Evolutionary conservation across 169 alveolate genomes (phyloP), one percentile per base, ranked within the genome.

Genomic region (Plasmodium blacklocki): DNA sequence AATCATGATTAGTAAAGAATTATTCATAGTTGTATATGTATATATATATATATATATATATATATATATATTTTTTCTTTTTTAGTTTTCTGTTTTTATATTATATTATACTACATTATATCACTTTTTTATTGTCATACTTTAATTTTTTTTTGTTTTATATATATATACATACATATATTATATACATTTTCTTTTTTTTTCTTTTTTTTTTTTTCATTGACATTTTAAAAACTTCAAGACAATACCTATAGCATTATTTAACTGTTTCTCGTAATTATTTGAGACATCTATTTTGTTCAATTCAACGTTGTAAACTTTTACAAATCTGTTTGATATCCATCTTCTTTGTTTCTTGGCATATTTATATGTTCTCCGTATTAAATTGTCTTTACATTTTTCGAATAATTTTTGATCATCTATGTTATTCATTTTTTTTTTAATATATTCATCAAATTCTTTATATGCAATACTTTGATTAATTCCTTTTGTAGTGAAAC

Each of bases 261-360:
- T 43, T 14, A 78, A 59, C 56, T 78, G 78, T 45, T 66, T 7
- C 49, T 29, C 21, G 49, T 78, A 78, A 70, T 78, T 43, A 21
- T 12, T 39, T 59, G 89, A 64, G n/a, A 78, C 89, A 58, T 78
- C 89, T 50, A 78, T 32, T 70, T 58, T 67, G 52, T 78, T 56
- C 29, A 78, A 58, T n/a, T 75, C 72, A 47, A 78, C 29, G 26
- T 49, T 49, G 12, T 78, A 78, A 15, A 32, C 63, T 56, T 86
- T 72, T 74, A 83, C 75, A 59, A 93, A 59, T 32, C 96, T 54
- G 88, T 93, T 92, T n/a, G 60, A 43, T 26, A 93, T 89, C 96
- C 96, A 93, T 32, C 95, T 93, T 50, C 78, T 93, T 87, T 93
- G 96, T 63, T 94, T 58, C 45, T 88, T 90, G 0, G 95, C 88